Base-by-base conservation (phyloP, 164 flowering plant species). In the Chimonanthus salicifolius region DNA sequence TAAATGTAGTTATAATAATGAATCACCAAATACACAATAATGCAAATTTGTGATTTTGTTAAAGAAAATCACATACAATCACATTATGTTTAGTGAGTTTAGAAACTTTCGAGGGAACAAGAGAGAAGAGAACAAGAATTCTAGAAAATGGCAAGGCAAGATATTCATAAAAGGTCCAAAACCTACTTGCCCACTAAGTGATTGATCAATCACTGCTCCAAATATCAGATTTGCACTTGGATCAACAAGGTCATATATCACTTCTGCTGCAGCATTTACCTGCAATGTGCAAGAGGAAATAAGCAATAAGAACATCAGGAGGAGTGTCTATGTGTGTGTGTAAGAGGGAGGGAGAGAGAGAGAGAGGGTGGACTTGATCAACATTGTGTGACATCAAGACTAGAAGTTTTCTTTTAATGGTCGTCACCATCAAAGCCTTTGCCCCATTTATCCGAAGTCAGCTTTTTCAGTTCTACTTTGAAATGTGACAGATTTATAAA, bases 241-340 rank as follows among this genome's bases (percentile, higher is more conserved):
- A 87, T 93, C 98, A 48, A 93, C 98, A 73, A 93, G 92, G 76
- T 93, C 98, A 77, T 94, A 90, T 75, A 94, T 94, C 60, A 92
- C 92, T 77, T 94, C 98, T 15, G 98, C 98, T 20, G 98, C 98
- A 78, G 97, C 97, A 87, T 94, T 94, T 49, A 94, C 98, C 98
- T 94, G 79, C 71, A 78, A 68, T 66, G 49, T 13, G 62, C 11
- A 11, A 49, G 49, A 45, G 58, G 58, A 49, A 51, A 16, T 48
- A 47, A 51, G 49, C 7, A 69, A 16, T 69, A 69, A 33, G 71
- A 51, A 69, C 46, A 72, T 33, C 33, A 33, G 33, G 33, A 33
- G 33, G 33, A 0, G 33, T 33, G 33, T 33, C 2, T 33, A 33
- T 33, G 33, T 33, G 33, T n/a, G n/a, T 33, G 1, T 33, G 33